Evolutionary conservation across 2,329 filamentous ascomycete genomes (phyloP).

Genomic region (Chrysoporthe austroafricana): DNA sequence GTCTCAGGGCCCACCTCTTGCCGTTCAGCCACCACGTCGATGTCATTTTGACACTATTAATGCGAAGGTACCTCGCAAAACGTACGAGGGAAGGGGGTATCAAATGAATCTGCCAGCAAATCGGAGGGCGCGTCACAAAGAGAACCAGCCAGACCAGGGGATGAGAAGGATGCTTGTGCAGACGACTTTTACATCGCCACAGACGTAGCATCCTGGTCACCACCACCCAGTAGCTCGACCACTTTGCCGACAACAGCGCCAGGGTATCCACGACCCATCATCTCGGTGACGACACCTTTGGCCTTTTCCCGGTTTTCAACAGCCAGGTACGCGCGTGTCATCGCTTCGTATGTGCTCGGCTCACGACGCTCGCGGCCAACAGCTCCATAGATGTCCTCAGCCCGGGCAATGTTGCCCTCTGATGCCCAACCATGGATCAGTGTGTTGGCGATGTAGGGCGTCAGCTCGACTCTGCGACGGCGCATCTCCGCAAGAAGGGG

Average conservation of each 20-base stretch:
- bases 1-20: background rate
- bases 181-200: slow-evolving; percentile 28
- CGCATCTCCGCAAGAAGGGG: slow-evolving; percentile 77
- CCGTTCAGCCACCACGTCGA: slow-evolving; percentile 3
- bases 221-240: slow-evolving; percentile 78
- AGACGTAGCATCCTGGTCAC: slow-evolving; percentile 43
- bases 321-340: slow-evolving; percentile 91
- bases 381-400: slow-evolving; percentile 77
- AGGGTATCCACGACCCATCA: slow-evolving; percentile 88
- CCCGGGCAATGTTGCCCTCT: slow-evolving; percentile 78
- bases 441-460: slow-evolving; percentile 97
- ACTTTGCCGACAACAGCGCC: slow-evolving; percentile 92
- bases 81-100: slow-evolving; percentile 36
- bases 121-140: slow-evolving; percentile 27
- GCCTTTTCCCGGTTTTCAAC: slow-evolving; percentile 80
- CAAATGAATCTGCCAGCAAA: slow-evolving; percentile 32
- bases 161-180: slow-evolving; percentile 22
- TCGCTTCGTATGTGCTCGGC: slow-evolving; percentile 97
- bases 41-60: slow-evolving; percentile 17
- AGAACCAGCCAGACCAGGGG: slow-evolving; percentile 20
- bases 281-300: slow-evolving; percentile 82
- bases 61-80: slow-evolving; percentile 15
- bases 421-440: slow-evolving; percentile 96
- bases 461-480: slow-evolving; percentile 75
- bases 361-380: slow-evolving; percentile 81